These are phyloP conservation scores for Arxiozyma bovina DNA, from an alignment of 1,139 yeast species.

Conservation along the genomic window DNA sequence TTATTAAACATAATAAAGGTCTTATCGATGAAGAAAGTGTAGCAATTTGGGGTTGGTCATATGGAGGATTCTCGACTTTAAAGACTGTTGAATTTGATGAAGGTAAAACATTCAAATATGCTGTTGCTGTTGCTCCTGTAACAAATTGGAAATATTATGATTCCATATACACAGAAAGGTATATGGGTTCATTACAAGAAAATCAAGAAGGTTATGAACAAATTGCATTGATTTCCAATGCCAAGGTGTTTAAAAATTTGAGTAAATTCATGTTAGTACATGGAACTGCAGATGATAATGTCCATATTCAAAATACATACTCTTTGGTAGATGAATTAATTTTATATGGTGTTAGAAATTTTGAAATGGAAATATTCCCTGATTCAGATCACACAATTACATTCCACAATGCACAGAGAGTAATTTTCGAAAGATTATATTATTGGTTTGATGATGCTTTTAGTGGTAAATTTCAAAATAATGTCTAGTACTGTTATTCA, in stretches of 20 bases:
- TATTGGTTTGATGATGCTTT: conserved; percentile 70
- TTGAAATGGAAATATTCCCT: conserved; percentile 84
- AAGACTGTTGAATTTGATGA: conserved; percentile 66
- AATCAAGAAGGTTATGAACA: conserved; percentile 44
- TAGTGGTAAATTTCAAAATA: conserved; percentile 37
- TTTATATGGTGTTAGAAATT: conserved; percentile 57
- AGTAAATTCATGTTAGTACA: conserved; percentile 75
- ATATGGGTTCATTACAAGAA: conserved; percentile 60
- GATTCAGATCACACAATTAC: conserved; percentile 83
- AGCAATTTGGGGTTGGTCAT: conserved; percentile 98
- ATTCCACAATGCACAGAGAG: conserved; percentile 67
- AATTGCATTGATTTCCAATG: conserved; percentile 39
- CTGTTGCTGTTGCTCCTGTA: conserved; percentile 87
- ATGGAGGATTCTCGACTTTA: conserved; percentile 74
- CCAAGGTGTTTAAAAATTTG: conserved; percentile 40
- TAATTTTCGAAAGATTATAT: conserved; percentile 67
- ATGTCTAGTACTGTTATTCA: not conserved
- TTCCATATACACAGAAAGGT: conserved; percentile 82
- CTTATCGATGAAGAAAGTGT: conserved; percentile 54
- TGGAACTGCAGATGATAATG: conserved; percentile 97
- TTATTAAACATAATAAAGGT: conserved; percentile 42
- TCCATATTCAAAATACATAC: conserved; percentile 80
- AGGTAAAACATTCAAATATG: conserved; percentile 61
- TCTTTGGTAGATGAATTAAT: conserved; percentile 67
- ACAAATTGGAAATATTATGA: conserved; percentile 77